phyloP scores from a whole-genome alignment of 768 basidiomycete genomes.

The Dioszegia crocea region DNA sequence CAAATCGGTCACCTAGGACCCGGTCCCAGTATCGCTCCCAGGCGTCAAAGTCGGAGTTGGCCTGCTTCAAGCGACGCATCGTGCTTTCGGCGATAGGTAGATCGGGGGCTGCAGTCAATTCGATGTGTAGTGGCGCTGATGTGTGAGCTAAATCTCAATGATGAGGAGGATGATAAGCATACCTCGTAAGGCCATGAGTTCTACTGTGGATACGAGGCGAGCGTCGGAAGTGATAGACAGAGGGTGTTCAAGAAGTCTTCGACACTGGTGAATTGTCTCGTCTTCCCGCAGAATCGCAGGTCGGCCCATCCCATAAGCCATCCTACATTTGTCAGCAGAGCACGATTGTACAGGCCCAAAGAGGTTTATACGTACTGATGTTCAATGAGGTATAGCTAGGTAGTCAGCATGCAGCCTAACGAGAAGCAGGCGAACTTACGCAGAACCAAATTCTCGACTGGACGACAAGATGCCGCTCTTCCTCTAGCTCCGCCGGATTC shows the following conservation, averaged over 20 bases:
- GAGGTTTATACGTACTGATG: slow-evolving; percentile 68
- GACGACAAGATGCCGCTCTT: slow-evolving; percentile 74
- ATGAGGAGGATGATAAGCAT: not conserved
- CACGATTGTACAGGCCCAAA: slow-evolving; percentile 16
- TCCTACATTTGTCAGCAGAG: slow-evolving; percentile 53
- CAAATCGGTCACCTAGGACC: slow-evolving; percentile 55
- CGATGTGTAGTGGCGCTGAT: slow-evolving; percentile 71
- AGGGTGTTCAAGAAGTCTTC: slow-evolving; percentile 76
- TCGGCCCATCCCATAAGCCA: slow-evolving; percentile 91
- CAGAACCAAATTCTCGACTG: slow-evolving; percentile 88
- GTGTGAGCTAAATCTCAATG: slow-evolving; percentile 3
- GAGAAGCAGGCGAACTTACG: slow-evolving; percentile 19
- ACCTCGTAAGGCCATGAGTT: slow-evolving; percentile 75
- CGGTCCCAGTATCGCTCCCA: slow-evolving; percentile 60
- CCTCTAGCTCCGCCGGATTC: slow-evolving; percentile 55
- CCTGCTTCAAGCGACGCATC: slow-evolving; percentile 65
- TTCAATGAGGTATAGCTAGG: slow-evolving; percentile 74
- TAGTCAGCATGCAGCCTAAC: not conserved
- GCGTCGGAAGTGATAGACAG: slow-evolving; percentile 88
- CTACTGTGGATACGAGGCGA: slow-evolving; percentile 89
- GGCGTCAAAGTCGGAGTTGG: slow-evolving; percentile 69
- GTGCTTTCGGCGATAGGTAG: slow-evolving; percentile 70
- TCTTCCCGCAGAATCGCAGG: slow-evolving; percentile 90
- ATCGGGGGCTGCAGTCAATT: slow-evolving; percentile 67
- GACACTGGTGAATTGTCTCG: slow-evolving; percentile 78